Evolutionary conservation across 768 basidiomycete genomes (phyloP).

Genomic region (Vishniacozyma victoriae): DNA sequence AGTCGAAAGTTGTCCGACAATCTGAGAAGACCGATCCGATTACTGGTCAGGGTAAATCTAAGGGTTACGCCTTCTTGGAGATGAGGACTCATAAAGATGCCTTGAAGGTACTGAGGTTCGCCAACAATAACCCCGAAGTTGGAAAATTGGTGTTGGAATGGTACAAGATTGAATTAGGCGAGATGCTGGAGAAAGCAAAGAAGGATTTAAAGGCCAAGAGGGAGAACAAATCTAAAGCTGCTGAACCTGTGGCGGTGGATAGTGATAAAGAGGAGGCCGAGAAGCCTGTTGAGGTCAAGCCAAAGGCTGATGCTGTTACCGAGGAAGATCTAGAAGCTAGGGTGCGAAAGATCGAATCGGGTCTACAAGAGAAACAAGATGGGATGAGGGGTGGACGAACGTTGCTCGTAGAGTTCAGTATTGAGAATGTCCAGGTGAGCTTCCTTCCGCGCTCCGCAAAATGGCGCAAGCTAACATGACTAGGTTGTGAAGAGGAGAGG

Average conservation of each 20-base stretch:
- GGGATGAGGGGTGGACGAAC: slow-evolving; percentile 51
- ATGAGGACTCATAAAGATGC: slow-evolving; percentile 82
- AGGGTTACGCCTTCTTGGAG: slow-evolving; percentile 94
- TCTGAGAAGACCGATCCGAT: slow-evolving; percentile 80
- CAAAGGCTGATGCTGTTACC: slow-evolving; percentile 43
- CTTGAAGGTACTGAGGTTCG: slow-evolving; percentile 83
- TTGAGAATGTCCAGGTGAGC: slow-evolving; percentile 77
- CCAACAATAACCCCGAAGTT: slow-evolving; percentile 76
- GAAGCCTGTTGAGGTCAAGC: slow-evolving; percentile 7
- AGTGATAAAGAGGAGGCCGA: slow-evolving; percentile 56
- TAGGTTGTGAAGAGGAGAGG: slow-evolving; percentile 66
- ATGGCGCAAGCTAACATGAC: not conserved
- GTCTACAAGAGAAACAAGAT: slow-evolving; percentile 49
- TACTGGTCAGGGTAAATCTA: slow-evolving; percentile 78
- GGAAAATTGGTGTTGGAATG: slow-evolving; percentile 64
- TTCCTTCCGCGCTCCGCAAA: not conserved
- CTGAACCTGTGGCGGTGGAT: slow-evolving; percentile 53
- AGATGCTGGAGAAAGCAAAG: slow-evolving; percentile 44
- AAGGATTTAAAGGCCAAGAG: slow-evolving; percentile 35
- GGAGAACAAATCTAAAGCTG: slow-evolving; percentile 12
- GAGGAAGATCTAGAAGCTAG: slow-evolving; percentile 52
- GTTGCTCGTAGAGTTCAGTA: slow-evolving; percentile 89
- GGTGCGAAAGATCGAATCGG: slow-evolving; percentile 59
- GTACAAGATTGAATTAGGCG: slow-evolving; percentile 71
- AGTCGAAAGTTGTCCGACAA: slow-evolving; percentile 87